Evolutionary conservation across 495 filamentous ascomycete species (phyloP).

Genomic region (Xylaria palmicola): DNA sequence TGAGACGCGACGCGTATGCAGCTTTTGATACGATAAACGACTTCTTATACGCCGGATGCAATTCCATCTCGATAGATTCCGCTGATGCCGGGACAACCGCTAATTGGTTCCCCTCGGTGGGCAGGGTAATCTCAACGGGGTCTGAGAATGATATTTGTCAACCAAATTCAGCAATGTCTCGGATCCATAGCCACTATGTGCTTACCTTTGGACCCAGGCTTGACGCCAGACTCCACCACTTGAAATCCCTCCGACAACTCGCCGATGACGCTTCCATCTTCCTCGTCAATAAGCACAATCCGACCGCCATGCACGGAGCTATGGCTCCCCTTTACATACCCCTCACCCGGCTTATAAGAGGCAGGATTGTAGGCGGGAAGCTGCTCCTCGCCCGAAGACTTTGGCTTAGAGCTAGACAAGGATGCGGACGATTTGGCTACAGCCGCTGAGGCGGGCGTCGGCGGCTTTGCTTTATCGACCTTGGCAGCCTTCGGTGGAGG

Average conservation of each 20-base stretch:
- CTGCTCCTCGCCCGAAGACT: slow-evolving; percentile 37
- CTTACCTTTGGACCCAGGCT: slow-evolving; percentile 84
- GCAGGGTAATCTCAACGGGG: slow-evolving; percentile 87
- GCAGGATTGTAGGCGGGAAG: slow-evolving; percentile 74
- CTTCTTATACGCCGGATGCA: slow-evolving; percentile 85
- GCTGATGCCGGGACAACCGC: slow-evolving; percentile 71
- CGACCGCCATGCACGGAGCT: slow-evolving; percentile 58
- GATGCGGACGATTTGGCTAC: slow-evolving; percentile 38
- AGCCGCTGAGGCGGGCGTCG: slow-evolving; percentile 38
- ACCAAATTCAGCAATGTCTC: neutral
- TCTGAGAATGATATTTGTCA: slow-evolving; percentile 46
- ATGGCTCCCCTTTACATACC: slow-evolving; percentile 58
- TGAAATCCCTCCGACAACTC: slow-evolving; percentile 82
- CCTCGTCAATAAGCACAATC: slow-evolving; percentile 94
- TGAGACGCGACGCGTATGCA: slow-evolving; percentile 84
- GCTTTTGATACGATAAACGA: slow-evolving; percentile 87
- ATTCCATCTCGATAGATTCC: slow-evolving; percentile 76
- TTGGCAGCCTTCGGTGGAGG: slow-evolving; percentile 51
- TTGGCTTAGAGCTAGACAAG: slow-evolving; percentile 40
- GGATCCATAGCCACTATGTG: neutral
- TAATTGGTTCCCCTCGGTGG: slow-evolving; percentile 69
- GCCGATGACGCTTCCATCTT: slow-evolving; percentile 91
- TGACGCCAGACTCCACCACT: slow-evolving; percentile 70
- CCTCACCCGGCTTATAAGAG: slow-evolving; percentile 75
- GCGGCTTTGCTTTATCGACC: slow-evolving; percentile 54